Evolutionary conservation across 345 rosid species (phyloP).

Genomic region (Erysimum cheiranthoides): DNA sequence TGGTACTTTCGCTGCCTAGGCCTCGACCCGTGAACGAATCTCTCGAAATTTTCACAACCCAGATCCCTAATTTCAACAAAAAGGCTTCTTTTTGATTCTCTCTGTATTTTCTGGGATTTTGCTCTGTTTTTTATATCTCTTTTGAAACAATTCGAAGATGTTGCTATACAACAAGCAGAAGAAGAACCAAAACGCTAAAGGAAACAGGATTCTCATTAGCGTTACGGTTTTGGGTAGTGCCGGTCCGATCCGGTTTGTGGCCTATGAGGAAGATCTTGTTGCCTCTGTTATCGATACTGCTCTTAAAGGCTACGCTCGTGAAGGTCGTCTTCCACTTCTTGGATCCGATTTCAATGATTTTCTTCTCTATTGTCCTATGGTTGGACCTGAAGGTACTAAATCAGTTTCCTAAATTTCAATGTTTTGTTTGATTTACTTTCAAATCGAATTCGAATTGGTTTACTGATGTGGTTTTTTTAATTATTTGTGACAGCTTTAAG

Average conservation of each 20-base stretch:
- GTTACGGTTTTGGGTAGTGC: constrained; percentile 92
- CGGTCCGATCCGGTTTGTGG: constrained; percentile 94
- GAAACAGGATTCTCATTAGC: constrained; percentile 77
- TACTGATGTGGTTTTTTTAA: constrained; percentile 24
- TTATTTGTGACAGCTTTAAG: constrained; percentile 57
- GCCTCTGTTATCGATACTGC: constrained; percentile 82
- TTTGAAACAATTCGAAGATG: constrained; percentile 47
- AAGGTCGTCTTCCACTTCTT: constrained; percentile 92
- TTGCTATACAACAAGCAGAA: constrained; percentile 86
- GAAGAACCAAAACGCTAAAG: constrained; percentile 69
- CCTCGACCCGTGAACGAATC: constrained; percentile 75
- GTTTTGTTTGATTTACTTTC: not conserved
- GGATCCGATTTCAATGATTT: constrained; percentile 82
- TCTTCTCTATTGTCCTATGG: constrained; percentile 73
- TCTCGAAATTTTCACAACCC: not conserved
- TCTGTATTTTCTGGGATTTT: not conserved
- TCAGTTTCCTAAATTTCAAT: not conserved
- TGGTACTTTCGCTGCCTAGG: constrained; percentile 99
- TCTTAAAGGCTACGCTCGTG: constrained; percentile 91
- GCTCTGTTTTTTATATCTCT: not conserved
- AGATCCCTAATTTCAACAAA: constrained; percentile 4
- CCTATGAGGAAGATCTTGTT: constrained; percentile 74
- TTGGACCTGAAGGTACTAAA: constrained; percentile 61
- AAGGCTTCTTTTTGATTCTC: constrained; percentile 10
- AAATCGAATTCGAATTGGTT: not conserved